These are phyloP conservation scores for Mycena metata DNA, from an alignment of 768 basidiomycete species.

Conservation along the genomic window DNA sequence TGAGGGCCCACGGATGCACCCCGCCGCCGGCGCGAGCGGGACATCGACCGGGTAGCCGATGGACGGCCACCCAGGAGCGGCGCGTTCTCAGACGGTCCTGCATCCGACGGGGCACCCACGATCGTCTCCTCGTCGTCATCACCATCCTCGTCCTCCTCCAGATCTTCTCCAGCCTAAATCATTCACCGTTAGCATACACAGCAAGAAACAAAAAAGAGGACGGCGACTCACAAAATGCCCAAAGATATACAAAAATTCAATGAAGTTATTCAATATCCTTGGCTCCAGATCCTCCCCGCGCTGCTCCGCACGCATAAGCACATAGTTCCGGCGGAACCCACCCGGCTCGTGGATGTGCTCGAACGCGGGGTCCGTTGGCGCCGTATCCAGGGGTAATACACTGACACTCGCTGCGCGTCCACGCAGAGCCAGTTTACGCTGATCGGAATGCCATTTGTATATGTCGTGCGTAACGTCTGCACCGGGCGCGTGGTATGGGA, in stretches of 20 bases:
- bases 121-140: constrained; percentile 64
- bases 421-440: constrained; percentile 70
- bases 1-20: constrained; percentile 72
- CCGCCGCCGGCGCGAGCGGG: constrained; percentile 68
- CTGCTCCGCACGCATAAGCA: constrained; percentile 78
- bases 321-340: constrained; percentile 92
- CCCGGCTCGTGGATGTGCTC: constrained; percentile 97
- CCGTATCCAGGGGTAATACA: constrained; percentile 56
- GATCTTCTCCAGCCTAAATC: constrained; percentile 87
- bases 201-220: too few relatives aligned
- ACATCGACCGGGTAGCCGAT: constrained; percentile 48
- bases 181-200: constrained; percentile 8
- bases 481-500: constrained; percentile 88
- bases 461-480: constrained; percentile 97
- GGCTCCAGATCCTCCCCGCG: constrained; percentile 70
- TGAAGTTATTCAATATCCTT: constrained; percentile 83
- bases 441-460: constrained; percentile 94
- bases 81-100: constrained; percentile 59
- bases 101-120: constrained; percentile 33
- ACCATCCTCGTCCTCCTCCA: constrained; percentile 90
- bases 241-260: constrained; percentile 94
- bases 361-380: constrained; percentile 78
- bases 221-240: constrained; percentile 89
- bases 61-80: constrained; percentile 62
- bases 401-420: constrained; percentile 80